phyloP scores from a whole-genome alignment of 2,329 filamentous ascomycete genomes.

The Zymoseptoria crescenta region DNA sequence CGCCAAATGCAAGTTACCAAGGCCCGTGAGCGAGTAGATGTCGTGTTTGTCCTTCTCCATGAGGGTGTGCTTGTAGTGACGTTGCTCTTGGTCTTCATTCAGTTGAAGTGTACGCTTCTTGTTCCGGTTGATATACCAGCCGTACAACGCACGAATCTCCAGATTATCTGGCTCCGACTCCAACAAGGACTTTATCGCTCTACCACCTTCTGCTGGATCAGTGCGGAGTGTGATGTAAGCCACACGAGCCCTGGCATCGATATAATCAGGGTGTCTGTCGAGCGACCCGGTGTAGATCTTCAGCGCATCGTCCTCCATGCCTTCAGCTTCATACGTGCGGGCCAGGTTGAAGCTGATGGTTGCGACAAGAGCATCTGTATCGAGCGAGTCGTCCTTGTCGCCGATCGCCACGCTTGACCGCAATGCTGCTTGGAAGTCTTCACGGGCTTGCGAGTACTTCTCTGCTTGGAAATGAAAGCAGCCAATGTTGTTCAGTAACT shows the following conservation, averaged over 20 bases:
- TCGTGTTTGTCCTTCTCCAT: slow-evolving; percentile 96
- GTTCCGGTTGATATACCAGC: slow-evolving; percentile 87
- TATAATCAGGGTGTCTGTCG: slow-evolving; percentile 78
- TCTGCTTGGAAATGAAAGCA: slow-evolving; percentile 90
- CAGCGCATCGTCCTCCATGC: slow-evolving; percentile 71
- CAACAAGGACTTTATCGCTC: slow-evolving; percentile 77
- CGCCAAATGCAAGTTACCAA: slow-evolving; percentile 90
- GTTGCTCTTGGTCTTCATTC: slow-evolving; percentile 81
- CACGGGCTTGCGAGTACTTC: slow-evolving; percentile 68
- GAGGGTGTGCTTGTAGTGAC: slow-evolving; percentile 92
- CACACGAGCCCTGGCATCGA: slow-evolving; percentile 78
- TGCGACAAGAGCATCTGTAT: slow-evolving; percentile 85
- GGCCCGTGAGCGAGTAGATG: slow-evolving; percentile 88
- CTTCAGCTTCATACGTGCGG: slow-evolving; percentile 81
- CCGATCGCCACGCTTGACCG: slow-evolving; percentile 77
- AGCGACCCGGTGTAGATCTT: slow-evolving; percentile 83
- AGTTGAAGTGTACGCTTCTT: slow-evolving; percentile 76
- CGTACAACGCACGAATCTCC: slow-evolving; percentile 86
- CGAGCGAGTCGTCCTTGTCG: slow-evolving; percentile 51
- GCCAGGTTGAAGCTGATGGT: slow-evolving; percentile 97
- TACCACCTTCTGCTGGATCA: slow-evolving; percentile 74
- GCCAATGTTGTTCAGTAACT: slow-evolving; percentile 93
- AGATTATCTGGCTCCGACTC: slow-evolving; percentile 76
- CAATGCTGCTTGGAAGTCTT: slow-evolving; percentile 86
- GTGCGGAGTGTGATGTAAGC: slow-evolving; percentile 83